These are phyloP conservation scores for Geotrichum citri-aurantii DNA, from an alignment of 1,139 yeast species.

Conservation along the genomic window DNA sequence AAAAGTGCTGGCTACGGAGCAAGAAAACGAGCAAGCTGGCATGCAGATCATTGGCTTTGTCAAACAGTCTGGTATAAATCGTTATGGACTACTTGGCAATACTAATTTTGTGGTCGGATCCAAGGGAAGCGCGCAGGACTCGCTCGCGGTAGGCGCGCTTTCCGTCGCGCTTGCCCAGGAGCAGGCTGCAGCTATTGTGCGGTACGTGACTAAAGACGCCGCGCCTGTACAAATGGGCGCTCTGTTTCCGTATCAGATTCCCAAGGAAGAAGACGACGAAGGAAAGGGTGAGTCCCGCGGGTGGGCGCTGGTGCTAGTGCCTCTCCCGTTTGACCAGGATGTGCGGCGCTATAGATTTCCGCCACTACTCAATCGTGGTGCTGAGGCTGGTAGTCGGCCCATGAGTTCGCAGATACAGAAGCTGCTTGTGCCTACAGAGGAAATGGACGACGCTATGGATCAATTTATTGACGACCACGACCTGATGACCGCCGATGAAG, in stretches of 20 bases:
- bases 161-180: conserved; percentile 47
- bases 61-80: conserved; percentile 43
- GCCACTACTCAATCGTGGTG: conserved; percentile 33
- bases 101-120: conserved; percentile 53
- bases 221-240: conserved; percentile 34
- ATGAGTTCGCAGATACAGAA: not conserved
- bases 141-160: conserved; percentile 46
- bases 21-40: conserved; percentile 9
- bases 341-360: conserved; percentile 61
- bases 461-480: conserved; percentile 39
- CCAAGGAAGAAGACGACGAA: conserved; percentile 36
- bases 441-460: conserved; percentile 40
- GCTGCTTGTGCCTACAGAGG: conserved; percentile 32
- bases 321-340: conserved; percentile 78
- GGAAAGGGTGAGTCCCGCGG: conserved; percentile 23
- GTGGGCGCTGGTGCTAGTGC: conserved; percentile 35
- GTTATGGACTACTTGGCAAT: conserved; percentile 55
- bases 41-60: conserved; percentile 64
- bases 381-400: conserved; percentile 21
- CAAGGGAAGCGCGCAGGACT: conserved; percentile 31
- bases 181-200: conserved; percentile 51
- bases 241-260: conserved; percentile 45
- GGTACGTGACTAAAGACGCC: conserved; percentile 55
- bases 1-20: conserved; percentile 34
- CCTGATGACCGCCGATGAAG: conserved; percentile 27